These are phyloP conservation scores for Boletus sp. DNA, from an alignment of 768 basidiomycete genomes.

Conservation along the genomic window DNA sequence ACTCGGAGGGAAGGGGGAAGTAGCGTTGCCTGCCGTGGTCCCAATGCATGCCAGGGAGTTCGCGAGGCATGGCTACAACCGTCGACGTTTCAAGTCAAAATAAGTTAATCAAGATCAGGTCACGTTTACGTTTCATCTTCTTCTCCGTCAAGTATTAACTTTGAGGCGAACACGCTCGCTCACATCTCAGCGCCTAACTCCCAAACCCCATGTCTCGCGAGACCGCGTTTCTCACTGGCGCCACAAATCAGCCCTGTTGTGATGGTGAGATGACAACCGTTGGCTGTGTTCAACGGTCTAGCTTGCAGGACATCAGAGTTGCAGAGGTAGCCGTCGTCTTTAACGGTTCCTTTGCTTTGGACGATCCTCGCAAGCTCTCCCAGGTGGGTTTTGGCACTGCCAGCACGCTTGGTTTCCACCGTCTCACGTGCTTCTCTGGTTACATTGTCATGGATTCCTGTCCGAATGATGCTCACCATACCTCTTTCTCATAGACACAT, in stretches of 20 bases:
- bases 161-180: background rate
- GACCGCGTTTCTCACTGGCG: background rate
- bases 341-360: no score
- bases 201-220: background rate
- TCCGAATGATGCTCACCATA: background rate
- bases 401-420: background rate
- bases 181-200: background rate
- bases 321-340: background rate
- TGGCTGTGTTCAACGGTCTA: background rate
- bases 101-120: background rate
- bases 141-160: background rate
- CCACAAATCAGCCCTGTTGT: background rate
- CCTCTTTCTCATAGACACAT: background rate
- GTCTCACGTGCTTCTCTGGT: background rate
- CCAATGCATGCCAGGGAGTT: conserved; percentile 57
- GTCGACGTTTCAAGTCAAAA: background rate
- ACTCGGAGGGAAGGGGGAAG: conserved; percentile 47
- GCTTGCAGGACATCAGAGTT: background rate
- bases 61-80: conserved; percentile 39
- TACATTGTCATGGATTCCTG: background rate
- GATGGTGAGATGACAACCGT: background rate
- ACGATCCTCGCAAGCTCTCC: background rate
- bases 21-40: conserved; percentile 51
- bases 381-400: background rate
- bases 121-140: background rate